Evolutionary conservation across 352 stramenopile genomes (phyloP), one percentile per base, ranked within the genome.

Genomic region (Phytophthora agathidicida): DNA sequence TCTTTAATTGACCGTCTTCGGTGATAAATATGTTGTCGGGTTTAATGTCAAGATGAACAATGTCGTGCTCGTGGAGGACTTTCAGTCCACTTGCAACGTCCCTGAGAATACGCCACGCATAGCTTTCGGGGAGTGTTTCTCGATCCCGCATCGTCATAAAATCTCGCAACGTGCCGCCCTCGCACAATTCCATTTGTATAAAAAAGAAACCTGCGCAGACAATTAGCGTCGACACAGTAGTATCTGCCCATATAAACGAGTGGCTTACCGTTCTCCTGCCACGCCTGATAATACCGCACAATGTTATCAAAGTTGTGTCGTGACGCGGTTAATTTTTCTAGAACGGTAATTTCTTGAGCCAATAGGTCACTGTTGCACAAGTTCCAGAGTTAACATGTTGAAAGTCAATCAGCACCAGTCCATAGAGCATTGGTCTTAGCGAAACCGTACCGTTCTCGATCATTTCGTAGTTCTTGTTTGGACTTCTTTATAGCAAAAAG

Each of bases 41-140:
- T 64, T 99, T 99, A 58, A 99, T 93, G 60, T 99, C 96, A 38
- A 98, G 77, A 59, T 99, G 96, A 16, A 98, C 90, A 26, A 98
- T 83, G 0, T 77, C 64, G 43, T 96, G 77, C 1, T 78, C 80
- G 70, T 98, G 93, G 6, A 99, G 85, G 16, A 97, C 85, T 30
- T 81, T 77, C 5, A 99, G 71, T 20, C 90, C 96, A 19, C 67
- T 63, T 20, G 77, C 68, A 43, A 95, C 56, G 31, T 96, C 78
- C 30, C 73, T 59, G n/a, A 95, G 38, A 14, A 97, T 86, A 19
- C 60, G 68, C 89, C 88, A 97, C 20, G 96, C 20, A 14, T 71
- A 70, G 2, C 73, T 53, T 52, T 95, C 84, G 1, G 81, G 65
- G 6, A 94, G 54, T n/a, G 9, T 8, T 16, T 43, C 39, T 66